Evolutionary conservation across 202 grass and related monocot species (phyloP).

Genomic region (Alloteropsis angusta): DNA sequence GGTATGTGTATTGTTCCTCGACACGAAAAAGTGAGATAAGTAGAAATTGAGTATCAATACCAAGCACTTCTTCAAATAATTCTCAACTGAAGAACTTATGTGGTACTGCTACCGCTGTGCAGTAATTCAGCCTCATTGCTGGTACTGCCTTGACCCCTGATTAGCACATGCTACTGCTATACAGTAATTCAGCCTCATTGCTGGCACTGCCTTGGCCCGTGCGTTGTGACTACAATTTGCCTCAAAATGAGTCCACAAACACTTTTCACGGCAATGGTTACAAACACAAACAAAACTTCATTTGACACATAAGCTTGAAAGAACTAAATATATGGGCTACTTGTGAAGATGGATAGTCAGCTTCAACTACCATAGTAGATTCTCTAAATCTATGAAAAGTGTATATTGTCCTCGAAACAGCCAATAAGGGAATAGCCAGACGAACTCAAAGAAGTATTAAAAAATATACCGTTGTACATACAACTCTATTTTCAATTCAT

Average conservation of each 20-base stretch:
- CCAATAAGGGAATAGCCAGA: not conserved
- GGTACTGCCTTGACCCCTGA: too few species aligned
- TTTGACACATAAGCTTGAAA: not conserved
- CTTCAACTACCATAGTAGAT: not conserved
- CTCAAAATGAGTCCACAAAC: not conserved
- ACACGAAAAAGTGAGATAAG: not conserved
- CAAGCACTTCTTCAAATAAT: not conserved
- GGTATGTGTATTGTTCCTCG: not conserved
- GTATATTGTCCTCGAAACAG: not conserved
- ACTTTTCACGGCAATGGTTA: not conserved
- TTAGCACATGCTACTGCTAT: not conserved
- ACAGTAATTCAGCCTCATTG: not conserved
- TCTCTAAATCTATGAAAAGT: not conserved
- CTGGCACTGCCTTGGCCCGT: not conserved
- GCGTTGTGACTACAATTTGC: not conserved
- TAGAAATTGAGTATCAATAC: not conserved
- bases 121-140: too few species aligned
- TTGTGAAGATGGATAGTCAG: not conserved
- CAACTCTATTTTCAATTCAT: not conserved
- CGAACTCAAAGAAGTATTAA: not conserved
- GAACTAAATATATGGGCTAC: not conserved
- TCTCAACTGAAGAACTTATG: not conserved
- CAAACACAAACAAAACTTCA: not conserved
- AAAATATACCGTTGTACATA: not conserved
- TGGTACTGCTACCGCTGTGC: too few species aligned